Evolutionary conservation across 306 rosid species (phyloP).

Genomic region (Senna siamea): DNA sequence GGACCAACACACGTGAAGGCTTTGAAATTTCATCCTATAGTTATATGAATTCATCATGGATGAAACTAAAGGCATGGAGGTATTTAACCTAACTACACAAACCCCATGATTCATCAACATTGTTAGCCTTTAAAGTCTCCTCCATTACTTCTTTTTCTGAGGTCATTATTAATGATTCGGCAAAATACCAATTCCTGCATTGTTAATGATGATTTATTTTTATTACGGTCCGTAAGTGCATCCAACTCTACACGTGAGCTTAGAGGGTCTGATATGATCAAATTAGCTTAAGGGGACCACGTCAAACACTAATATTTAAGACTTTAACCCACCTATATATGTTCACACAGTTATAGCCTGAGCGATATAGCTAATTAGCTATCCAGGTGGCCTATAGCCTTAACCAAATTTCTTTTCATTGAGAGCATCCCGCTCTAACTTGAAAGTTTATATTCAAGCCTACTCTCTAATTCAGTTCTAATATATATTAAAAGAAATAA

Average conservation of each 20-base stretch:
- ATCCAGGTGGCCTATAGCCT: neutral
- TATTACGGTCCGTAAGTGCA: constrained; percentile 88
- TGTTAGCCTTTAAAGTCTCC: constrained; percentile 43
- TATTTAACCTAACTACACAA: constrained; percentile 25
- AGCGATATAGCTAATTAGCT: neutral
- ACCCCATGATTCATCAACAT: constrained; percentile 53
- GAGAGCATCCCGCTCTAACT: neutral
- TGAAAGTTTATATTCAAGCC: neutral
- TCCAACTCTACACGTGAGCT: constrained; percentile 95
- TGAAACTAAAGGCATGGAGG: constrained; percentile 36
- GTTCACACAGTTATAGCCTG: constrained; percentile 16
- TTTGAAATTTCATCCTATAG: constrained; percentile 53
- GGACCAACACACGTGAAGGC: constrained; percentile 79
- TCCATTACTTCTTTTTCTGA: constrained; percentile 55
- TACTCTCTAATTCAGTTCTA: neutral
- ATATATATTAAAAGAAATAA: neutral
- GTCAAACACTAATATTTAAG: constrained; percentile 11
- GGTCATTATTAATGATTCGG: constrained; percentile 88
- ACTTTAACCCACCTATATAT: neutral
- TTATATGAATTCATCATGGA: constrained; percentile 49
- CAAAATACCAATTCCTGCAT: constrained; percentile 92
- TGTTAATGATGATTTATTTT: constrained; percentile 87
- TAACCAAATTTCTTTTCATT: neutral
- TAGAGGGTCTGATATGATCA: constrained; percentile 37
- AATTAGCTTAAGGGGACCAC: constrained; percentile 65